Evolutionary conservation across 2,329 filamentous ascomycete species (phyloP).

Genomic region (Emmonsiellopsis sp.): DNA sequence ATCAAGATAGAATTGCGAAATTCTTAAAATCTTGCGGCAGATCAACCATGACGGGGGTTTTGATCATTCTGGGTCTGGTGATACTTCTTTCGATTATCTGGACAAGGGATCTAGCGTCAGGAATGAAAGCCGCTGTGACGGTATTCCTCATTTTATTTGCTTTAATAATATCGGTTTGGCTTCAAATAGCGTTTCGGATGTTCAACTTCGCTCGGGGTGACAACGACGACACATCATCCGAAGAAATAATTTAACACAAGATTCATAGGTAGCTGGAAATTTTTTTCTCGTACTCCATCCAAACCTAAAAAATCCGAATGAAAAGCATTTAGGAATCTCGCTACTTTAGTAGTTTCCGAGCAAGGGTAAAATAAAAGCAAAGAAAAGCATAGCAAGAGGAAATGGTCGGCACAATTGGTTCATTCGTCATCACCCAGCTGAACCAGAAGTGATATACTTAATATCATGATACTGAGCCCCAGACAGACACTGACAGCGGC

Average conservation of each 20-base stretch:
- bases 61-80: not conserved
- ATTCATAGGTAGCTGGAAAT: too few relatives aligned
- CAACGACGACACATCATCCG: too few relatives aligned
- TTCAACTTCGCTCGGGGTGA: too few relatives aligned
- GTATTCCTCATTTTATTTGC: slow-evolving; percentile 1
- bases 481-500: slow-evolving; percentile 91
- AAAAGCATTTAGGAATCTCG: too few relatives aligned
- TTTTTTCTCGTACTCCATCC: too few relatives aligned
- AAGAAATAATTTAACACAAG: too few relatives aligned
- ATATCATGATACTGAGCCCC: slow-evolving; percentile 86
- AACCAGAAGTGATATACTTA: slow-evolving; percentile 75
- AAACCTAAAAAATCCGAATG: too few relatives aligned
- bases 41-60: not conserved
- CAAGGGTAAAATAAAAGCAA: too few relatives aligned
- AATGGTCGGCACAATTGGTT: not conserved
- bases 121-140: slow-evolving; percentile 10
- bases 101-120: slow-evolving; percentile 2
- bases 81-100: slow-evolving; percentile 6
- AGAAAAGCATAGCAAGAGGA: not conserved
- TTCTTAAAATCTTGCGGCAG: slow-evolving; percentile 2
- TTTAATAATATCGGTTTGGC: not conserved
- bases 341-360: too few relatives aligned
- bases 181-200: not conserved
- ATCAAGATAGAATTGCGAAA: slow-evolving; percentile 6
- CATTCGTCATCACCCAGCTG: slow-evolving; percentile 43